Percentiles rank a stretch among this genome's conserved stretches.
phyloP scores from a whole-genome alignment of 1,139 yeast species.

The Debaryomyces sp. region DNA sequence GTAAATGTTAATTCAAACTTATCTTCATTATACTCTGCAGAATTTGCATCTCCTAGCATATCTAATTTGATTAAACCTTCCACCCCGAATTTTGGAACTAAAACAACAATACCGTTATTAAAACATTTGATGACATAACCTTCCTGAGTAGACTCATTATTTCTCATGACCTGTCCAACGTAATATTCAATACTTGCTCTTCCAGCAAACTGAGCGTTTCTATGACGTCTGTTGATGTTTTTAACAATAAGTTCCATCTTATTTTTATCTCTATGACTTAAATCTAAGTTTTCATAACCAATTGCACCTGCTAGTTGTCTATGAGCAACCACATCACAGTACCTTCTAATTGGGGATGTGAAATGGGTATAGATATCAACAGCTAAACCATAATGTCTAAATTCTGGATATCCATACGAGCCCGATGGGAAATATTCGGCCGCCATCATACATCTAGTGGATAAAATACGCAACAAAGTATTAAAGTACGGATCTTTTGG shows the following conservation, averaged over 20 bases:
- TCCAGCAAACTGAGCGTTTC: conserved; percentile 99
- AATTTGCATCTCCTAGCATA: conserved; percentile 64
- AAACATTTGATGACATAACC: conserved; percentile 93
- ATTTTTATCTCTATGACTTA: conserved; percentile 81
- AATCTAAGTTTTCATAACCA: conserved; percentile 83
- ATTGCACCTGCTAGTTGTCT: conserved; percentile 97
- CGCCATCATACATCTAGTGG: conserved; percentile 99
- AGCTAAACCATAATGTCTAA: conserved; percentile 95
- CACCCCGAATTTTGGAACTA: conserved; percentile 97
- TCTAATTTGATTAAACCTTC: conserved; percentile 90
- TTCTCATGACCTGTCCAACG: conserved; percentile 96
- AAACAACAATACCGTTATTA: conserved; percentile 90
- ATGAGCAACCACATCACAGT: conserved; percentile 97
- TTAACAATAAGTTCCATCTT: conserved; percentile 89
- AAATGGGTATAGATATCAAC: conserved; percentile 97
- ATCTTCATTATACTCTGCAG: conserved; percentile 77
- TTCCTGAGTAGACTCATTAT: conserved; percentile 71
- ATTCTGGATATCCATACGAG: conserved; percentile 89
- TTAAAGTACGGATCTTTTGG: conserved; percentile 87
- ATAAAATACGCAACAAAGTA: conserved; percentile 92
- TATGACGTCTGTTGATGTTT: conserved; percentile 90
- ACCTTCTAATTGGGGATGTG: conserved; percentile 97
- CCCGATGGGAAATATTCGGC: conserved; percentile 98
- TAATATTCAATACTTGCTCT: conserved; percentile 97
- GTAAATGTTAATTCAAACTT: conserved; percentile 66